Base-by-base conservation (phyloP, 495 filamentous ascomycete genomes). In the Daldinia childiae region DNA sequence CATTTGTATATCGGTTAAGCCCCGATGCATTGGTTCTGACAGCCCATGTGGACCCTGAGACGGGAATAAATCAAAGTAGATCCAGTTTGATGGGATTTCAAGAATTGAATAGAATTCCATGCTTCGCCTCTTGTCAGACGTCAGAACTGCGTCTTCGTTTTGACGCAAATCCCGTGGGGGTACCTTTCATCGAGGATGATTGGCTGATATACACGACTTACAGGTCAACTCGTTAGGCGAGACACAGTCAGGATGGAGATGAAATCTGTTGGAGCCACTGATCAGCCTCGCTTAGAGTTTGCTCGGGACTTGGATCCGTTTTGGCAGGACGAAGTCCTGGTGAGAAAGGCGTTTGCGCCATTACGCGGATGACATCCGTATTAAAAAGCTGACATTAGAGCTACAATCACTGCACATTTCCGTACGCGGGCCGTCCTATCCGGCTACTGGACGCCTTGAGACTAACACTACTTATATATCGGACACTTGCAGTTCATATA, bases 111-210 rank as follows among this genome's bases (percentile, higher is more conserved):
- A 29, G 15, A 72, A 56, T 59, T 34, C 59, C 64, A 68, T 68
- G 64, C 59, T 56, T 60, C n/a, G 36, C 50, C 58, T 54, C 63
- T 61, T 72, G 64, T 66, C 69, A 48, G 58, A 67, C 63, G 69
- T 64, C 63, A 72, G 59, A 30, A 45, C 57, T 64, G 21, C 64
- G 17, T 55, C 52, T 59, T 50, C 17, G 15, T 24, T 0, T 48
- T 34, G 6, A 11, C 6, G 8, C 38, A 15, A 54, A 45, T 56
- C 55, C 54, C 68, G 38, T 61, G 54, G 60, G 48, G 51, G 43
- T 21, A 48, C 27, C 14, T 26, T 26, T 34, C 43, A 48, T 36
- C 14, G 51, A 34, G 24, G 57, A 71, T 71, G 51, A 34, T 17
- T 66, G 26, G 19, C 51, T 52, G 26, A 57, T 32, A 48, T 19